Conservation (phyloP, 106 monocot genomes). For the Acorus gramineus region DNA sequence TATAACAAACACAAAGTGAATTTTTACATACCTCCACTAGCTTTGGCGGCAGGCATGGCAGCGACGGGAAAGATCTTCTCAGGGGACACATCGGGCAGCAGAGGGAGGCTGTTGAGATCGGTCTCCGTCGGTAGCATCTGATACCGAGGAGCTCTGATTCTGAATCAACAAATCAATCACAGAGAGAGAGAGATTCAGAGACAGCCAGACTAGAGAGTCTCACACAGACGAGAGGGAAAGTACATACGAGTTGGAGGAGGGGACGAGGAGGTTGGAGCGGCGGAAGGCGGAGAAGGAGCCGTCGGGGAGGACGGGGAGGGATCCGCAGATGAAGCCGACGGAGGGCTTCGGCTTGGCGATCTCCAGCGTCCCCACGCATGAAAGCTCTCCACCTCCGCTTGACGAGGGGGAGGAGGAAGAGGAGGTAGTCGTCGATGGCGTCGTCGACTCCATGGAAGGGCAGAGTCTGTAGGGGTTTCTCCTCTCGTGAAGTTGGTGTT, state of each 20-base stretch:
- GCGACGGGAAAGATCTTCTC: slow-evolving; percentile 50
- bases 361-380: slow-evolving; percentile 89
- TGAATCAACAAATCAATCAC: slow-evolving; percentile 10
- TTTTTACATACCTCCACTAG: background rate
- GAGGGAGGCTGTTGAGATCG: slow-evolving; percentile 78
- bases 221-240: background rate
- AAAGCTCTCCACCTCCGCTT: slow-evolving; percentile 26
- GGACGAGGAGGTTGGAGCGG: slow-evolving; percentile 48
- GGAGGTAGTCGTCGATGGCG: too few relatives aligned
- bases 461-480: too few relatives aligned
- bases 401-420: too few relatives aligned
- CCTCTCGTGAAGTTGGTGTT: too few relatives aligned
- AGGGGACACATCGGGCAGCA: slow-evolving; percentile 28
- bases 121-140: slow-evolving; percentile 99
- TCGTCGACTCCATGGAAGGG: too few relatives aligned
- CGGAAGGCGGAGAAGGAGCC: slow-evolving; percentile 24
- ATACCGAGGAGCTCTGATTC: slow-evolving; percentile 74
- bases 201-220: too few relatives aligned
- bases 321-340: slow-evolving; percentile 82
- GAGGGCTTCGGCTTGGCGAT: slow-evolving; percentile 51
- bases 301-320: slow-evolving; percentile 75
- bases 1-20: background rate
- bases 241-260: slow-evolving; percentile 44
- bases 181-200: background rate
- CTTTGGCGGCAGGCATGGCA: slow-evolving; percentile 6